Evolutionary conservation across 257 asterid species (phyloP).

Genomic region (Salvia hispanica): DNA sequence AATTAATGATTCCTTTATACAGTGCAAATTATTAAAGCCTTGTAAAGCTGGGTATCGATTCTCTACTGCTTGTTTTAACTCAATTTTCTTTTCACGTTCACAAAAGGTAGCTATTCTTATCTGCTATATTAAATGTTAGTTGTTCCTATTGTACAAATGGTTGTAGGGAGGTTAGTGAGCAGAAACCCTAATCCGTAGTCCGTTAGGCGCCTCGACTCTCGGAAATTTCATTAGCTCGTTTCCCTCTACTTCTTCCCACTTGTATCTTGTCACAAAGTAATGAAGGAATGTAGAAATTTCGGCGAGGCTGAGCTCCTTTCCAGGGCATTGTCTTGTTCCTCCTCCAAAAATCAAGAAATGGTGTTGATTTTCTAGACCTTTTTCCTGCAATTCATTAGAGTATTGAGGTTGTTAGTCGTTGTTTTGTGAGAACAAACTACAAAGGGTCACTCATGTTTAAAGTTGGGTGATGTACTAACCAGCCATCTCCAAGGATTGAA

Average conservation of each 20-base stretch:
- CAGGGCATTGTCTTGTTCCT: too few species aligned
- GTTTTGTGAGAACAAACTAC: too few species aligned
- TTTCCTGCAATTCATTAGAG: too few species aligned
- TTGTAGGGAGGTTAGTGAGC: slow-evolving; percentile 38
- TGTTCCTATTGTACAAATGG: slow-evolving; percentile 42
- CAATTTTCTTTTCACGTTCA: slow-evolving; percentile 42
- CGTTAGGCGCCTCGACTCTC: slow-evolving; percentile 96
- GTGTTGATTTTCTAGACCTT: too few species aligned
- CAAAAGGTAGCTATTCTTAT: slow-evolving; percentile 39
- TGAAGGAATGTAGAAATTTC: slow-evolving; percentile 82
- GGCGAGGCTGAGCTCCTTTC: too few species aligned
- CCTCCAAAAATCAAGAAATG: too few species aligned
- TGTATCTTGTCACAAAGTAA: slow-evolving; percentile 88
- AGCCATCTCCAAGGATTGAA: too few species aligned
- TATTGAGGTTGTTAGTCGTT: too few species aligned
- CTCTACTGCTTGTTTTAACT: slow-evolving; percentile 48
- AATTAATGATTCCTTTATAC: slow-evolving; percentile 18
- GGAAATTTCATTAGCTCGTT: slow-evolving; percentile 85
- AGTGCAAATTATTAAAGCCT: slow-evolving; percentile 27
- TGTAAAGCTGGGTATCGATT: slow-evolving; percentile 31
- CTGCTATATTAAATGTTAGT: slow-evolving; percentile 28
- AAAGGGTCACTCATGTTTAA: too few species aligned
- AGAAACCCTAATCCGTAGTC: slow-evolving; percentile 77
- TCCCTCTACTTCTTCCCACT: slow-evolving; percentile 93
- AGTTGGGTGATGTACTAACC: too few species aligned